Conservation (phyloP, 2,329 filamentous ascomycete species). For the Alternaria arborescens region DNA sequence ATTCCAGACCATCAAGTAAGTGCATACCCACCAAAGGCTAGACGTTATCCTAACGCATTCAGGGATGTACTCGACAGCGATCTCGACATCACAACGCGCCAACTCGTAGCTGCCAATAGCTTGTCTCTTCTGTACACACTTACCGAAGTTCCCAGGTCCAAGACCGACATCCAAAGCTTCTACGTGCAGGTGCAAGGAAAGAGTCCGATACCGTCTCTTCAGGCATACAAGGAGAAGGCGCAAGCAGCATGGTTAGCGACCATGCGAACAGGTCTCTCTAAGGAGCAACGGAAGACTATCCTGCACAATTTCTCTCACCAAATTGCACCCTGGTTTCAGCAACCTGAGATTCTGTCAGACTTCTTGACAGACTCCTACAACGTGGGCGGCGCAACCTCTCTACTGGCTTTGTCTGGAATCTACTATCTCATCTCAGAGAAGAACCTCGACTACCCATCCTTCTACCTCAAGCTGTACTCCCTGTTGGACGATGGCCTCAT, state of each 20-base stretch:
- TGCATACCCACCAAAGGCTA: conserved; percentile 18
- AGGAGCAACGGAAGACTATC: conserved; percentile 80
- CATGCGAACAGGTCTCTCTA: conserved; percentile 71
- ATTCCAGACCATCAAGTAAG: conserved; percentile 76
- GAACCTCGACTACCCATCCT: conserved; percentile 94
- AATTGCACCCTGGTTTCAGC: conserved; percentile 88
- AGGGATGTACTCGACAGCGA: conserved; percentile 41
- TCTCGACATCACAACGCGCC: conserved; percentile 29
- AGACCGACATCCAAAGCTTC: conserved; percentile 73
- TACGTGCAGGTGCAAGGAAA: conserved; percentile 73
- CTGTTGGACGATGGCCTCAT: conserved; percentile 85
- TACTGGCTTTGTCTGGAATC: conserved; percentile 88
- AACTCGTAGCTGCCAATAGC: conserved; percentile 57
- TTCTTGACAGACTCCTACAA: conserved; percentile 96
- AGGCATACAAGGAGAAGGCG: conserved; percentile 78
- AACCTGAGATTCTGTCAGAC: conserved; percentile 90
- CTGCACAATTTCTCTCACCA: conserved; percentile 77
- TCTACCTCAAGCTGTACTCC: conserved; percentile 93
- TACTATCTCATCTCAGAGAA: conserved; percentile 94
- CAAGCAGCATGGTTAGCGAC: conserved; percentile 88
- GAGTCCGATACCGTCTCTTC: conserved; percentile 66
- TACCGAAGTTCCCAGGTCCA: conserved; percentile 73
- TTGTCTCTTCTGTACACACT: conserved; percentile 72
- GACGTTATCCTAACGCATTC: conserved; percentile 4
- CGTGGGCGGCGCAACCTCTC: conserved; percentile 81